Base-by-base conservation (phyloP, 805 yeast genomes). In the Candida krabiensis region DNA sequence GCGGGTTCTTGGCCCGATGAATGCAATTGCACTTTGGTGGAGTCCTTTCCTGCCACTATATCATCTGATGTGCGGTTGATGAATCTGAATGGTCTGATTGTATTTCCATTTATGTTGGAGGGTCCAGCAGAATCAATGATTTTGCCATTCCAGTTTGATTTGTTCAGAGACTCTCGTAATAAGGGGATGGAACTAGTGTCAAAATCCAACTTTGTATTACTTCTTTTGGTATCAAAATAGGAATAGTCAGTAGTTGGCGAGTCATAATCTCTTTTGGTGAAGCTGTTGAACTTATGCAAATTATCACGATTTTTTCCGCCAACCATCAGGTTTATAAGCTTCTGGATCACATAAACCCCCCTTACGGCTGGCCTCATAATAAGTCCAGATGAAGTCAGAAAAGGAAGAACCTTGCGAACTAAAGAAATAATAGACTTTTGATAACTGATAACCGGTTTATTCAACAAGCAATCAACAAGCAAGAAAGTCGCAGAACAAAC, bases 341-440 rank as follows among this genome's bases (percentile, higher is more conserved):
- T 52, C 18, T 55, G 56, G 4, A 59, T 41, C 19, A 59, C 55
- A 33, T 56, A 59, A 1, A 53, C 25, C 2, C 60, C 64, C n/a
- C 64, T 44, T 5, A 53, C 33, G 3, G 64, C 63, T 13, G 62
- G 60, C 23, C 61, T 48, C 33, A 56, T 46, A 4, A 52, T 44
- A 13, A 41, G 47, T 30, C 42, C 53, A 30, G 52, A 55, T 4
- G 59, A 43, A 9, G 49, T 45, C 13, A 60, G 41, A 4, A 54
- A 43, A 3, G 53, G 53, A 1, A 55, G 16, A 8, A 51, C 29
- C 28, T 35, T 44, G 13, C 37, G 40, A 4, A 51, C 56, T 3
- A 50, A 30, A 3, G 28, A 9, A 6, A 49, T 33, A 4, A 46
- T 42, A 8, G 49, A 30, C 16, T 40, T 49, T 21, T 47, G 51